Conservation (phyloP, 441 rosid genomes). For the Melastoma candidum region DNA sequence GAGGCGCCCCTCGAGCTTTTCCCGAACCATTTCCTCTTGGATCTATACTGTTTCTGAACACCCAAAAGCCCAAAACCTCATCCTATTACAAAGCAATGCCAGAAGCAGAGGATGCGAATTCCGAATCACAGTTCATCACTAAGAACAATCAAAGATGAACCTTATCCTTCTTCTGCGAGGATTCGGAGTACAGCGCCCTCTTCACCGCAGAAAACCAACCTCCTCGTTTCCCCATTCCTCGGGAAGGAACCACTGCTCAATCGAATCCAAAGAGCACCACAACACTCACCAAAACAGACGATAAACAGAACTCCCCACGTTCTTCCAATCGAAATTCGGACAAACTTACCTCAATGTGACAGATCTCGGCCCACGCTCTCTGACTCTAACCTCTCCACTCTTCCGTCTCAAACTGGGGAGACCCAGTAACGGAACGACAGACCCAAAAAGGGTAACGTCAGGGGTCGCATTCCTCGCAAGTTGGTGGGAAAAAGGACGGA, state of each 20-base stretch:
- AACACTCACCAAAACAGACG: no score
- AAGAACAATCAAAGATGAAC: conserved; percentile 12
- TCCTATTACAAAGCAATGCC: neutral
- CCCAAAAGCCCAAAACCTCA: conserved; percentile 3
- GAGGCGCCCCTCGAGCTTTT: conserved; percentile 22
- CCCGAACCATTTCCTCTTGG: conserved; percentile 43
- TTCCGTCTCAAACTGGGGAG: no score
- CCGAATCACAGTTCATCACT: conserved; percentile 8
- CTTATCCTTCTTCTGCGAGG: conserved; percentile 40
- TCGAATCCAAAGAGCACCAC: no score
- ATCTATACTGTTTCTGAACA: conserved; percentile 34
- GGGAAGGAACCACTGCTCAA: neutral
- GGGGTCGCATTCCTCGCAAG: no score
- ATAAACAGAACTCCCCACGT: no score
- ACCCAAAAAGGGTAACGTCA: no score
- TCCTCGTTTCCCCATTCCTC: conserved; percentile 60
- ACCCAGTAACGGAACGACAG: no score
- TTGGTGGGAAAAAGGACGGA: no score
- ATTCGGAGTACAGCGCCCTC: conserved; percentile 54
- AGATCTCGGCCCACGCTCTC: no score
- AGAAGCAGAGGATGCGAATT: conserved; percentile 1
- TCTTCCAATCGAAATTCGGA: no score
- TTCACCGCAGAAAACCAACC: conserved; percentile 70
- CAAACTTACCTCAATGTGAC: no score
- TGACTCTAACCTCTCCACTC: no score